Percentiles rank a stretch among this genome's conserved stretches.
These are phyloP conservation scores for Backusella tarrabulga DNA, from an alignment of 192 early-diverging fungal species.

Conservation along the genomic window DNA sequence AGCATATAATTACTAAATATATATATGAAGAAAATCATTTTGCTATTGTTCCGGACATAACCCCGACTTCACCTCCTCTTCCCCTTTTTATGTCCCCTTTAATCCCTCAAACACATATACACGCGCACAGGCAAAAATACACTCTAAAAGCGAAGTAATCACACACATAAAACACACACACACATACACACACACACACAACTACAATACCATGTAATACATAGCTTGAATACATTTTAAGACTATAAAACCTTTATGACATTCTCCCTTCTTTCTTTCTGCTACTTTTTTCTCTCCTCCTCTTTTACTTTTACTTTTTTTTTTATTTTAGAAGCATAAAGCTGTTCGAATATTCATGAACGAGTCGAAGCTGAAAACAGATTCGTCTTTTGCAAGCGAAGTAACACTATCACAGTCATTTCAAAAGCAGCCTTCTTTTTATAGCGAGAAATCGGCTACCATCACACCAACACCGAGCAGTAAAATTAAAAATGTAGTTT, in stretches of 20 bases:
- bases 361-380: slow-evolving; percentile 12
- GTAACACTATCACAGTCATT: slow-evolving; percentile 6
- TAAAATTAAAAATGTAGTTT: not conserved
- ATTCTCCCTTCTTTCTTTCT: not conserved
- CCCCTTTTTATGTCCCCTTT: not conserved
- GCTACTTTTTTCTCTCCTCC: not conserved
- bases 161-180: not conserved
- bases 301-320: not conserved
- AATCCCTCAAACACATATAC: not conserved
- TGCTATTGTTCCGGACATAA: not conserved
- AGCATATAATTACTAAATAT: not conserved
- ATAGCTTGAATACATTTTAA: not conserved
- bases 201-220: not conserved
- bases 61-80: not conserved
- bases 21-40: not conserved
- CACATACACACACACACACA: not conserved
- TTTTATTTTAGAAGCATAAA: not conserved
- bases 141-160: not conserved
- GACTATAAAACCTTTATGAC: not conserved
- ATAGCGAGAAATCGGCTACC: slow-evolving; percentile 3
- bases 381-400: slow-evolving; percentile 20
- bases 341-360: slow-evolving; percentile 12
- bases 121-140: not conserved
- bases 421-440: not conserved
- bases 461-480: not conserved